Base-by-base conservation (phyloP, 2,329 filamentous ascomycete species). In the Pezicula carpinea region DNA sequence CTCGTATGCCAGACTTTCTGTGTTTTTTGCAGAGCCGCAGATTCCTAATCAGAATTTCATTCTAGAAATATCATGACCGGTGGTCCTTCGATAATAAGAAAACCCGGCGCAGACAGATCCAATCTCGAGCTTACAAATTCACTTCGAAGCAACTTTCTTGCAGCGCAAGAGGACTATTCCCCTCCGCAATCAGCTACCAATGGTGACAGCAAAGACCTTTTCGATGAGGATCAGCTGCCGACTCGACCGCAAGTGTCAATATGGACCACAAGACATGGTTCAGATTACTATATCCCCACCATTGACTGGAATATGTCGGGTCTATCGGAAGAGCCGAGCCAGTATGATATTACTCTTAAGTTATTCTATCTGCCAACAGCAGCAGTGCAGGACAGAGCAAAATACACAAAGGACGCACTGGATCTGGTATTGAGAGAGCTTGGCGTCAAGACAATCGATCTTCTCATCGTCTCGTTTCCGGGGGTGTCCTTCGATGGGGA, bases 321-420 rank as follows among this genome's bases (percentile, higher is more conserved):
- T 0, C 73, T 99, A 39, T 75, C 81, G 26, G 93, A 99, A 63
- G 90, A 95, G 57, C 75, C 85, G 21, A 75, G 79, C 49, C 83
- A 90, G 57, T 99, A 99, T 71, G 90, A 96, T 63, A 90, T 96
- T 61, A 96, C 92, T 1, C 85, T 93, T 51, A 99, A 99, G 69
- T 71, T 99, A 18, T 99, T 99, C 73, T 95, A 93, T 67, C 77
- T 97, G 22, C 86, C 89, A 3, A 80, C 79, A 15, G 79, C 88
- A 44, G 75, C 83, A 8, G 70, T 80, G 2, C 74, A 76, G 15
- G 70, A 82, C 54, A 81, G 92, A 50, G 79, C 79, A 55, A 72
- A 74, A 46, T 85, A 96, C 63, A 86, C 87, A 7, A 70, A 77
- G 46, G 87, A 95, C 62, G 92, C 93, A 1, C 75, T 99, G 55